A percentile compares a stretch with the other conserved stretches of the same genome.
Conservation (phyloP, 352 stramenopile genomes). For the Plasmopara halstedii region DNA sequence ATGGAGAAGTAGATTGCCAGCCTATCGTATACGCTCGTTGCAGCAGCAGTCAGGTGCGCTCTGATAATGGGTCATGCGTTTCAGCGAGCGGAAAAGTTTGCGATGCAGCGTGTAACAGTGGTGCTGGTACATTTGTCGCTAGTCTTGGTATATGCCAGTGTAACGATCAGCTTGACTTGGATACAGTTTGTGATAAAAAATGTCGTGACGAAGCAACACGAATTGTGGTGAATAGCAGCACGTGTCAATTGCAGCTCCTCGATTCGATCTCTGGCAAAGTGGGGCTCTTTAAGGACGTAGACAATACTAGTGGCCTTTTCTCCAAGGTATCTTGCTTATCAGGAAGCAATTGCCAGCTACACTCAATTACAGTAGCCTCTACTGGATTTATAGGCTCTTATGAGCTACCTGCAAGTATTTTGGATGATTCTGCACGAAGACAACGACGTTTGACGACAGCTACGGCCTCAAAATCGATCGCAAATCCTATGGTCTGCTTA, state of each 20-base stretch:
- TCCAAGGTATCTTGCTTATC: conserved; percentile 40
- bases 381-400: conserved; percentile 63
- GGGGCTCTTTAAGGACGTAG: conserved; percentile 8
- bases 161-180: conserved; percentile 58
- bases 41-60: conserved; percentile 57
- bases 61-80: conserved; percentile 62
- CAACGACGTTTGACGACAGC: conserved; percentile 13
- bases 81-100: conserved; percentile 33
- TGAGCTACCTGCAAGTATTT: conserved; percentile 25
- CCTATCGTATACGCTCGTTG: conserved; percentile 88
- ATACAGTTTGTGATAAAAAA: conserved; percentile 68
- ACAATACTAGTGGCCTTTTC: conserved; percentile 24
- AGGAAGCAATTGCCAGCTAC: conserved; percentile 39
- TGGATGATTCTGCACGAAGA: conserved; percentile 3
- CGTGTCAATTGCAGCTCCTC: conserved; percentile 52
- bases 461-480: conserved; percentile 28
- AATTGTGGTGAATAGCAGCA: conserved; percentile 52
- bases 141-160: conserved; percentile 87
- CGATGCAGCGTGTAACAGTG: conserved; percentile 52
- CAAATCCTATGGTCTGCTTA: conserved; percentile 86
- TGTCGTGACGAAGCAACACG: conserved; percentile 52
- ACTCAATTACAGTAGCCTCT: conserved; percentile 37
- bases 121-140: conserved; percentile 62
- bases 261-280: conserved; percentile 33
- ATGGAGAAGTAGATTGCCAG: conserved; percentile 87